Percentiles rank a stretch among this genome's conserved stretches.
phyloP scores from a whole-genome alignment of 192 early-diverging fungal species.

The Backusella morwellensis region DNA sequence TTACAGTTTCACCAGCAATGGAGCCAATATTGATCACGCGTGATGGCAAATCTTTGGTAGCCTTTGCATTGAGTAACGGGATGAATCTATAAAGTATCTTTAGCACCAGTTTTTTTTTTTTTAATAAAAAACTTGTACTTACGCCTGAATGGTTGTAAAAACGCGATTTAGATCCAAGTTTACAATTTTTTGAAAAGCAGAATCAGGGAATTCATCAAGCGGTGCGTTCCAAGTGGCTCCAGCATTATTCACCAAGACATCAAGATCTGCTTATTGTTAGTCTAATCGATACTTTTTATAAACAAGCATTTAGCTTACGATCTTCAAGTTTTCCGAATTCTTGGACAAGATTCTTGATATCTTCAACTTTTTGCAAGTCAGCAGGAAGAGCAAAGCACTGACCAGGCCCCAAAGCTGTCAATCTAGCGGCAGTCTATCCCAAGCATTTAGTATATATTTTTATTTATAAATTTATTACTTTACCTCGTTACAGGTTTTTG shows the following conservation, averaged over 20 bases:
- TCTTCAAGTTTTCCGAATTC: conserved; percentile 60
- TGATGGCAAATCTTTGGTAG: conserved; percentile 52
- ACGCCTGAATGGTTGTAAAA: conserved; percentile 72
- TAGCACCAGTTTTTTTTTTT: neutral
- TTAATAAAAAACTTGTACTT: conserved; percentile 1
- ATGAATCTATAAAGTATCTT: conserved; percentile 38
- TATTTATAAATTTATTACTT: neutral
- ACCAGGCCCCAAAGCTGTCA: conserved; percentile 65
- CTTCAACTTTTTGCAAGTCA: conserved; percentile 60
- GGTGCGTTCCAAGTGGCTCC: conserved; percentile 56
- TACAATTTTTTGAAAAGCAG: conserved; percentile 71
- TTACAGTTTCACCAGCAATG: conserved; percentile 48
- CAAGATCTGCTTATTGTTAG: conserved; percentile 48
- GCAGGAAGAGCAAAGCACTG: conserved; percentile 64
- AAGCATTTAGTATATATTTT: conserved; percentile 1
- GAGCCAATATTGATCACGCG: conserved; percentile 88
- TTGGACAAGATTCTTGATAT: conserved; percentile 54
- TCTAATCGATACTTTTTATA: neutral
- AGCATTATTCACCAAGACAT: conserved; percentile 87
- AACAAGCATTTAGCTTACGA: conserved; percentile 30
- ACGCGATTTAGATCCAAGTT: conserved; percentile 82
- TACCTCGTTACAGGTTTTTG: conserved; percentile 54
- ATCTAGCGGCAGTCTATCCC: conserved; percentile 44
- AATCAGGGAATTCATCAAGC: conserved; percentile 58
- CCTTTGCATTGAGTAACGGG: conserved; percentile 63